Base-by-base conservation (phyloP, 257 asterid species). In the Nicotiana tomentosiformis region DNA sequence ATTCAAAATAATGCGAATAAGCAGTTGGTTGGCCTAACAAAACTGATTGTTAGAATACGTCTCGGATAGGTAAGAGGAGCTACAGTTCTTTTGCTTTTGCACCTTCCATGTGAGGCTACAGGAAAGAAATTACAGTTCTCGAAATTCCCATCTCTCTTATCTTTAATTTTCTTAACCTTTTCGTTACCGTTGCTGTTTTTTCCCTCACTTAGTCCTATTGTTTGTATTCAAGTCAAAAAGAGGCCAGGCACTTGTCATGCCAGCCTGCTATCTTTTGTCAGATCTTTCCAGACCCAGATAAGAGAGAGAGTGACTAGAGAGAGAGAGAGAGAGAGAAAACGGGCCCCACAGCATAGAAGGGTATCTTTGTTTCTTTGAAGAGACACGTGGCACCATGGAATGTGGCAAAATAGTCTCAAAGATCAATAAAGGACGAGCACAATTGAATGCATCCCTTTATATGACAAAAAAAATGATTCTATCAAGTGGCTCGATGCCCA, bases 301-400 rank as follows among this genome's bases (percentile, higher is more conserved):
- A 23, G 26, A 69, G 10, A 69, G 57, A 82, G 82, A 37, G 20
- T 1, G 7, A 53, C 16, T 49, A 33, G 53, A 37, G 7, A 53
- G 55, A 17, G 77, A 20, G 23, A 20, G 23, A 20, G 23, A 35
- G 26, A 30, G 23, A 20, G 7, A 7, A 39, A 39, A 7, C 0
- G 55, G 11, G 58, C 66, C 64, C 80, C 67, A 43, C 37, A 4
- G 9, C 64, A 65, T 80, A 72, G 82, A 81, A 65, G 65, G 49
- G 83, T 85, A 84, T 84, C 87, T 81, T 84, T 20, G 39, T 46
- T 81, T 58, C 32, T 32, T 39, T 69, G 43, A 68, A 11, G 0
- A 5, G 78, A 72, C 37, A 72, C 37, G 78, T 72, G 37, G 78
- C 78, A 12, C 2, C 3, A 3, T 46, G 1, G 37, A 12, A 1